A percentile compares a stretch with the other conserved stretches of the same genome.
phyloP scores from a whole-genome alignment of 1,139 yeast genomes.

The Sugiyamaella japonica region DNA sequence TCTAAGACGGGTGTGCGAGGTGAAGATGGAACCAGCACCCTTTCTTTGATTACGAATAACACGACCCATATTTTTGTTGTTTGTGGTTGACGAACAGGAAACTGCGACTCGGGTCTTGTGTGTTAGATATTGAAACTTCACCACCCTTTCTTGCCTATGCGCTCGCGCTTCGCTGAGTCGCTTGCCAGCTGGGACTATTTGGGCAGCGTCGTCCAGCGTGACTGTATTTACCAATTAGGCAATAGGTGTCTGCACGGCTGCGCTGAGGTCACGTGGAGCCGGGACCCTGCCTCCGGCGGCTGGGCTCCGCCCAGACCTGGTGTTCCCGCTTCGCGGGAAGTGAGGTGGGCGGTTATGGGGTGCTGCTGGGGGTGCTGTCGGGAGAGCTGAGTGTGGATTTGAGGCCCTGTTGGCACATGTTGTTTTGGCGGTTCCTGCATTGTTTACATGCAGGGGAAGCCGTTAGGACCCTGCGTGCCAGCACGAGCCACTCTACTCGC shows the following conservation, averaged over 20 bases:
- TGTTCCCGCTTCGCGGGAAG: no score
- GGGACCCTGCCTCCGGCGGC: background rate
- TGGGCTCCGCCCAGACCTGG: background rate
- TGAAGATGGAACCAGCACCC: slow-evolving; percentile 99
- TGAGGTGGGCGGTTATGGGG: no score
- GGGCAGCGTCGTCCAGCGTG: background rate
- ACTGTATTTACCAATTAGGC: slow-evolving; percentile 7
- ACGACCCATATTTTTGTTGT: slow-evolving; percentile 66
- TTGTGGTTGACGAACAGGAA: slow-evolving; percentile 16
- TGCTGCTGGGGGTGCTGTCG: no score
- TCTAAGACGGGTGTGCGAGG: slow-evolving; percentile 99
- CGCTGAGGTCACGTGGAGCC: background rate
- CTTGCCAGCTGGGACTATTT: background rate
- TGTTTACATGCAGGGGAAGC: no score
- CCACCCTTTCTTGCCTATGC: slow-evolving; percentile 6
- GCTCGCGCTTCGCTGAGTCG: background rate
- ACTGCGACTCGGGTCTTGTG: slow-evolving; percentile 13
- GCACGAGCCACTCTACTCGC: no score
- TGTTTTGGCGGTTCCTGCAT: no score
- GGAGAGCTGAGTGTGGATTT: no score
- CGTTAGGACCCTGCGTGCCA: no score
- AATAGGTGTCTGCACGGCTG: background rate
- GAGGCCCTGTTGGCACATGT: no score
- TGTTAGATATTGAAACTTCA: slow-evolving; percentile 13
- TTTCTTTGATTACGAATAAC: slow-evolving; percentile 99